phyloP scores from a whole-genome alignment of 129 eudicot species.

The Tagetes erecta region DNA sequence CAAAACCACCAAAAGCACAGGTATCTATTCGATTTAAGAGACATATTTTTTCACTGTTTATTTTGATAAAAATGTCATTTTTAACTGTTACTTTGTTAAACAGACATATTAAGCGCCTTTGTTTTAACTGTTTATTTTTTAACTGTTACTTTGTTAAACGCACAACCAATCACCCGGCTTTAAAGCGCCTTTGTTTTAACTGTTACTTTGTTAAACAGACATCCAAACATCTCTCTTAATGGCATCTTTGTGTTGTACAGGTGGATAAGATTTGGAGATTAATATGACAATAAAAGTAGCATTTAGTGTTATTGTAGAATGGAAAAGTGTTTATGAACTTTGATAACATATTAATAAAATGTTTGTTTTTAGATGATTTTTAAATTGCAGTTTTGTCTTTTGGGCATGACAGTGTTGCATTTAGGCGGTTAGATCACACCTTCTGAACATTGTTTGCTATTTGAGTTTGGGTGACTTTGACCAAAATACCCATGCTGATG shows the following conservation, averaged over 20 bases:
- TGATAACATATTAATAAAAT: slow-evolving; percentile 25
- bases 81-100: not conserved
- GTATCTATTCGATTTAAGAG: slow-evolving; percentile 9
- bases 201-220: not conserved
- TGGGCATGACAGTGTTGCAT: slow-evolving; percentile 5
- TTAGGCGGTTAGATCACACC: slow-evolving; percentile 16
- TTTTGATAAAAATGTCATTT: not conserved
- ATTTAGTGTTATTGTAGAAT: slow-evolving; percentile 21
- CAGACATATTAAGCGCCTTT: not conserved
- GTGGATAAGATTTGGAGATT: slow-evolving; percentile 29
- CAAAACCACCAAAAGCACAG: slow-evolving; percentile 11
- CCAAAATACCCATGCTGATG: not conserved
- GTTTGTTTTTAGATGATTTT: slow-evolving; percentile 23
- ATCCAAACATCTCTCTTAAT: not conserved
- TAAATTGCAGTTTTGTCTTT: not conserved
- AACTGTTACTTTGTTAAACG: not conserved
- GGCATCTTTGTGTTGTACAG: slow-evolving; percentile 1
- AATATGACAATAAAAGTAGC: slow-evolving; percentile 25
- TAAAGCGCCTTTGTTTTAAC: not conserved
- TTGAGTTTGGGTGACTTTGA: not conserved
- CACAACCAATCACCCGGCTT: not conserved
- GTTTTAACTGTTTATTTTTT: too few relatives aligned
- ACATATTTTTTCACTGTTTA: not conserved
- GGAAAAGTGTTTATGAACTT: slow-evolving; percentile 16
- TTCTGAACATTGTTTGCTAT: not conserved